Evolutionary conservation across 1,284 basidiomycete species (phyloP).

Genomic region (Trichosporon sp.): DNA sequence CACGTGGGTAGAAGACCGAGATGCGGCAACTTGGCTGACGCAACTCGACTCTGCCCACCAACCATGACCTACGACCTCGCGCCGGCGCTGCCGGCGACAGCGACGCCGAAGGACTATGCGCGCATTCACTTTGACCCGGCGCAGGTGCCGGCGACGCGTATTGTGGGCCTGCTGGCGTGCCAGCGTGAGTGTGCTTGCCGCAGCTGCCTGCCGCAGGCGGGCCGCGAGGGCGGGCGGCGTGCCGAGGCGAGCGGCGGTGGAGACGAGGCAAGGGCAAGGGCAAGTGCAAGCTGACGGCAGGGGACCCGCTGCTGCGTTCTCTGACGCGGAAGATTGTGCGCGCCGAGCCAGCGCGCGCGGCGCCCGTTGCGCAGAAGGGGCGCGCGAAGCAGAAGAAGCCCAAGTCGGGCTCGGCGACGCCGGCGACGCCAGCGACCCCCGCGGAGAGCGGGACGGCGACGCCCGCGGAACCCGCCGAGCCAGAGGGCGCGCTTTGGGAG

Average conservation of each 20-base stretch:
- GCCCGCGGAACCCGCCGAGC: slow-evolving; percentile 3
- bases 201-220: too few relatives aligned
- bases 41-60: not conserved
- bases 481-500: slow-evolving; percentile 42
- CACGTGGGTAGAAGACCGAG: too few relatives aligned
- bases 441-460: slow-evolving; percentile 10
- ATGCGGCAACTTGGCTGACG: too few relatives aligned
- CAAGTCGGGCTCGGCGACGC: slow-evolving; percentile 6
- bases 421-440: slow-evolving; percentile 4
- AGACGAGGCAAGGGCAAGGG: too few relatives aligned
- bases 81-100: slow-evolving; percentile 27
- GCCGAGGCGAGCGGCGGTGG: too few relatives aligned
- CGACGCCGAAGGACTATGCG: slow-evolving; percentile 43
- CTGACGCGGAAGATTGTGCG: slow-evolving; percentile 35
- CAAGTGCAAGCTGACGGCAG: slow-evolving; percentile 22
- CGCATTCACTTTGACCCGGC: slow-evolving; percentile 45
- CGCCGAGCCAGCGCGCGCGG: slow-evolving; percentile 23
- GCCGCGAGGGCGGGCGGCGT: too few relatives aligned
- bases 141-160: slow-evolving; percentile 37
- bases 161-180: slow-evolving; percentile 50
- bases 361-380: slow-evolving; percentile 38
- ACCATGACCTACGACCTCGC: slow-evolving; percentile 35
- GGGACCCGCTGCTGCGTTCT: slow-evolving; percentile 44
- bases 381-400: slow-evolving; percentile 35
- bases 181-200: slow-evolving; percentile 50